These are phyloP conservation scores for Isabelozyma heimii DNA, from an alignment of 805 yeast species.

Conservation along the genomic window DNA sequence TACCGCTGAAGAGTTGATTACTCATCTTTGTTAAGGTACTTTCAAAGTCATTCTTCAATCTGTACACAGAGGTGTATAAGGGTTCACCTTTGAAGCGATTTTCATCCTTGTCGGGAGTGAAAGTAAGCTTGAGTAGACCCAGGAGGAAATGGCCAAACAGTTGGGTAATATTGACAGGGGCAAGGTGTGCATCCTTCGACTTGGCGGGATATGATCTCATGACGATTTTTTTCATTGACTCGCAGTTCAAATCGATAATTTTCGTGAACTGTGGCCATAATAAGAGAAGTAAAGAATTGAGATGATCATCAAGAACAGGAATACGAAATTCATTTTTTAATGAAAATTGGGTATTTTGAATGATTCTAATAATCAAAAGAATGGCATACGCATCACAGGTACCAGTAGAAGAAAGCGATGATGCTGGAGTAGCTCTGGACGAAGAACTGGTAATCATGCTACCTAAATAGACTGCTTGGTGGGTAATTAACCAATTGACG, in stretches of 20 bases:
- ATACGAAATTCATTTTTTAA: conserved; percentile 63
- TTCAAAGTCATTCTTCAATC: conserved; percentile 80
- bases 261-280: conserved; percentile 88
- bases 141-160: conserved; percentile 71
- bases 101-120: conserved; percentile 20
- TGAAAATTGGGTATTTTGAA: conserved; percentile 62
- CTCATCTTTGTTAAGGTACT: conserved; percentile 70
- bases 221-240: conserved; percentile 55
- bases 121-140: conserved; percentile 61
- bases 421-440: conserved; percentile 11
- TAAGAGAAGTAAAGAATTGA: conserved; percentile 59
- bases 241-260: conserved; percentile 75
- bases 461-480: conserved; percentile 27
- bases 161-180: conserved; percentile 64
- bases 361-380: conserved; percentile 67
- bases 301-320: conserved; percentile 69
- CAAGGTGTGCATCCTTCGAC: conserved; percentile 24
- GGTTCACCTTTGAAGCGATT: conserved; percentile 57
- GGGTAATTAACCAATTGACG: conserved; percentile 43
- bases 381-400: conserved; percentile 77
- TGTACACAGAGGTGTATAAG: conserved; percentile 59
- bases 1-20: conserved; percentile 32
- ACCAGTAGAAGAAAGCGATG: conserved; percentile 21
- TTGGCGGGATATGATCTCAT: conserved; percentile 19
- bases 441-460: conserved; percentile 33